Conservation (phyloP, 2,329 filamentous ascomycete species). For the Fusarium chlamydosporum region DNA sequence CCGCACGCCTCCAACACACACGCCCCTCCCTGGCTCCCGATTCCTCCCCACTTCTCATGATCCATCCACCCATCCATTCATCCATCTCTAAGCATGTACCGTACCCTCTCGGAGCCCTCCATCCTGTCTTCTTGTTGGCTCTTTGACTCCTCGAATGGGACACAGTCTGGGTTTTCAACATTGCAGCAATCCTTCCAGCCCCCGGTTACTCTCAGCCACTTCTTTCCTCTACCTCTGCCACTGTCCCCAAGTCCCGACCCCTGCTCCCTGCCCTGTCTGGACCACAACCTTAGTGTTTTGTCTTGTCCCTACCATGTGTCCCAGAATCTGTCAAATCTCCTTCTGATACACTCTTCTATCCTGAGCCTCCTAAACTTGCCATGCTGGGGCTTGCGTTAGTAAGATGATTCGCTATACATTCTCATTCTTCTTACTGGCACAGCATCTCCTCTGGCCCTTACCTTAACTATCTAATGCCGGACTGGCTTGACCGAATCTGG, state of each 20-base stretch:
- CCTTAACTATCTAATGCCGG: slow-evolving; percentile 39
- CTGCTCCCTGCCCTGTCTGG: slow-evolving; percentile 26
- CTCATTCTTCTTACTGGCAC: slow-evolving; percentile 58
- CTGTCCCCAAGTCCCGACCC: slow-evolving; percentile 20
- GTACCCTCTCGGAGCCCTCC: slow-evolving; percentile 41
- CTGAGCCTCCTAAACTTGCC: slow-evolving; percentile 34
- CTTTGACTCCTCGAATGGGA: slow-evolving; percentile 32
- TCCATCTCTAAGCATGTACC: slow-evolving; percentile 27
- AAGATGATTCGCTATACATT: slow-evolving; percentile 59
- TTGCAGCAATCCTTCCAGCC: slow-evolving; percentile 20
- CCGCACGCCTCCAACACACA: slow-evolving; percentile 22
- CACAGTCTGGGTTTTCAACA: slow-evolving; percentile 29
- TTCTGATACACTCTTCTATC: slow-evolving; percentile 60
- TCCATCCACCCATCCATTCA: slow-evolving; percentile 44
- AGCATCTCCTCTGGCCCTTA: slow-evolving; percentile 44
- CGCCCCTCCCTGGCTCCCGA: slow-evolving; percentile 46
- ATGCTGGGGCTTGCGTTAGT: slow-evolving; percentile 52
- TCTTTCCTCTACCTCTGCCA: slow-evolving; percentile 36
- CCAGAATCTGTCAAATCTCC: slow-evolving; percentile 54
- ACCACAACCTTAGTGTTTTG: slow-evolving; percentile 26
- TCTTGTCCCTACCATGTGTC: slow-evolving; percentile 26
- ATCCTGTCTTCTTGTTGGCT: slow-evolving; percentile 47
- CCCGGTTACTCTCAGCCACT: slow-evolving; percentile 40
- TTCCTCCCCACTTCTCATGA: slow-evolving; percentile 48
- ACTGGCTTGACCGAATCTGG: slow-evolving; percentile 35